A percentile compares a stretch with the other conserved stretches of the same genome.
Conservation (phyloP, 257 asterid genomes). For the Ballota nigra region DNA sequence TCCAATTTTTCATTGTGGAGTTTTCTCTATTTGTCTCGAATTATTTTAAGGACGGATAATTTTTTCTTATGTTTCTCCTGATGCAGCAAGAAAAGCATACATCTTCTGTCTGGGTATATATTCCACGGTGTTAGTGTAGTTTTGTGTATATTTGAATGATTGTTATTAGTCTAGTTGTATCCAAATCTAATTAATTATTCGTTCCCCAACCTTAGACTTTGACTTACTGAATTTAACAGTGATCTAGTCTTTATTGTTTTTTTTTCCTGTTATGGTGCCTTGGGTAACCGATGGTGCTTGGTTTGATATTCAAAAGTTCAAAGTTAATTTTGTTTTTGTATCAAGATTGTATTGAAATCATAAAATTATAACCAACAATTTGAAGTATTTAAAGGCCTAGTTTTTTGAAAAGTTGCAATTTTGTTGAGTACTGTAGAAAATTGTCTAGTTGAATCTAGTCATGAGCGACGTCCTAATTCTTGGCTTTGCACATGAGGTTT, state of each 20-base stretch:
- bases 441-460: neutral
- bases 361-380: neutral
- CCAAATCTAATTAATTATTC: neutral
- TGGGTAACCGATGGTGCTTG: neutral
- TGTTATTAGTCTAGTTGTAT: neutral
- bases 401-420: neutral
- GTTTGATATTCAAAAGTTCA: neutral
- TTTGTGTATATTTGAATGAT: neutral
- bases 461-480: conserved; percentile 53
- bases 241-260: neutral
- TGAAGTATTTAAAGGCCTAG: too few relatives aligned
- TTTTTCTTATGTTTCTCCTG: neutral
- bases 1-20: neutral
- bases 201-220: neutral
- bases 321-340: neutral
- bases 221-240: neutral
- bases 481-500: conserved; percentile 54
- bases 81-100: neutral
- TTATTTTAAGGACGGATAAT: neutral
- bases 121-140: neutral
- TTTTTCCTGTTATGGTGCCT: neutral
- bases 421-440: neutral
- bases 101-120: neutral
- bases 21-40: neutral
- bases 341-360: neutral